These are phyloP conservation scores for Heracleum sosnowskyi DNA, from an alignment of 129 eudicot species.

Conservation along the genomic window DNA sequence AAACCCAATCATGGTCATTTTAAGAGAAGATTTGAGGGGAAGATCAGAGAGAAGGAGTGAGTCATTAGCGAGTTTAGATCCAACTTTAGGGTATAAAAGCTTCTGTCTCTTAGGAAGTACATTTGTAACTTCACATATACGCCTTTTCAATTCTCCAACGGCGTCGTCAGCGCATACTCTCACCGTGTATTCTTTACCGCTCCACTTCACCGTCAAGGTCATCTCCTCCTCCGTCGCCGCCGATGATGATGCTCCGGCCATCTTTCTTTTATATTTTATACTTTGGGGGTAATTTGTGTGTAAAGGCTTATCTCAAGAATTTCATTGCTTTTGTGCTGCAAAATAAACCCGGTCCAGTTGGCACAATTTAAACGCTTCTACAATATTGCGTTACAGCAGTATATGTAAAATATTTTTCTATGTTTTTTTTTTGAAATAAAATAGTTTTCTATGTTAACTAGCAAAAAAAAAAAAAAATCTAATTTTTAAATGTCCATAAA, in stretches of 20 bases:
- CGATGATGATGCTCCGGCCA: constrained; percentile 62
- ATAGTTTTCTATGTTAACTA: too few relatives aligned
- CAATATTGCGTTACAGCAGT: too few relatives aligned
- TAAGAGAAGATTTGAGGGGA: constrained; percentile 81
- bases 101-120: constrained; percentile 95
- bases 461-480: too few relatives aligned
- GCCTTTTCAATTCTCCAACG: constrained; percentile 79
- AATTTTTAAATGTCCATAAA: too few relatives aligned
- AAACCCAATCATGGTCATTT: constrained; percentile 99
- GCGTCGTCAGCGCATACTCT: constrained; percentile 84
- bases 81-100: constrained; percentile 97
- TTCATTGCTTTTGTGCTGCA: background rate
- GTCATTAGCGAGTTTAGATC: constrained; percentile 75
- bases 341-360: background rate
- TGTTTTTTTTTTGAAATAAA: too few relatives aligned
- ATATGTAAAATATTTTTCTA: too few relatives aligned
- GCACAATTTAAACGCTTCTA: too few relatives aligned
- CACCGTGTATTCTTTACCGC: constrained; percentile 87
- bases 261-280: background rate
- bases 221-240: constrained; percentile 76
- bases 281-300: background rate
- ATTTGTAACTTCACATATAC: constrained; percentile 72
- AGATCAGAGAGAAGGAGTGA: constrained; percentile 54
- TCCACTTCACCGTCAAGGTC: constrained; percentile 91
- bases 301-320: background rate